These are phyloP conservation scores for Blastobotrys capitulatus DNA, from an alignment of 1,139 yeast genomes.

Conservation along the genomic window DNA sequence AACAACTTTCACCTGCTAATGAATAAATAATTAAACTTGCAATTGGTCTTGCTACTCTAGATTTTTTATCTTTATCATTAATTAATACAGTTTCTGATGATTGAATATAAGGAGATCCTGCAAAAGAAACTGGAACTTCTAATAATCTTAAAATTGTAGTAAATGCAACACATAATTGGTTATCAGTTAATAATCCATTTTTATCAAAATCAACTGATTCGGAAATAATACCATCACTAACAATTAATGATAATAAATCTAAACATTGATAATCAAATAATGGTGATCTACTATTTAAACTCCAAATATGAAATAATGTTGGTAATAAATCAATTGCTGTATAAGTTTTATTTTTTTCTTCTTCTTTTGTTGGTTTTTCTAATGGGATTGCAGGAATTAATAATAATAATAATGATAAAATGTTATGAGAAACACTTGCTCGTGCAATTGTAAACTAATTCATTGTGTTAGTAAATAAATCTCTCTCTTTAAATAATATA, in stretches of 20 bases:
- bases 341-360: background rate
- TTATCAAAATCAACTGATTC: slow-evolving; percentile 33
- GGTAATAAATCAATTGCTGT: slow-evolving; percentile 34
- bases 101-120: slow-evolving; percentile 33
- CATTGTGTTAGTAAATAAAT: slow-evolving; percentile 4
- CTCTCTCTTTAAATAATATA: slow-evolving; percentile 14
- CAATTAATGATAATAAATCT: slow-evolving; percentile 58
- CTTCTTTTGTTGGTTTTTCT: background rate
- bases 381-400: slow-evolving; percentile 28
- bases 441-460: slow-evolving; percentile 47
- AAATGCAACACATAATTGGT: slow-evolving; percentile 56
- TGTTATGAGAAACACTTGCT: slow-evolving; percentile 52
- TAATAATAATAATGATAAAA: slow-evolving; percentile 37
- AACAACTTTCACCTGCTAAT: slow-evolving; percentile 41
- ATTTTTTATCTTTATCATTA: slow-evolving; percentile 25
- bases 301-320: slow-evolving; percentile 71
- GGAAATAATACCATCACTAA: slow-evolving; percentile 41
- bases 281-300: slow-evolving; percentile 50
- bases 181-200: slow-evolving; percentile 58
- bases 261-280: slow-evolving; percentile 64
- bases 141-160: slow-evolving; percentile 39
- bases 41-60: slow-evolving; percentile 31
- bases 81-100: slow-evolving; percentile 24
- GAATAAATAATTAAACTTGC: slow-evolving; percentile 64
- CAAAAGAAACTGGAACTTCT: slow-evolving; percentile 36